phyloP scores from a whole-genome alignment of 2,329 filamentous ascomycete genomes.

The Lachnellula willkommii region DNA sequence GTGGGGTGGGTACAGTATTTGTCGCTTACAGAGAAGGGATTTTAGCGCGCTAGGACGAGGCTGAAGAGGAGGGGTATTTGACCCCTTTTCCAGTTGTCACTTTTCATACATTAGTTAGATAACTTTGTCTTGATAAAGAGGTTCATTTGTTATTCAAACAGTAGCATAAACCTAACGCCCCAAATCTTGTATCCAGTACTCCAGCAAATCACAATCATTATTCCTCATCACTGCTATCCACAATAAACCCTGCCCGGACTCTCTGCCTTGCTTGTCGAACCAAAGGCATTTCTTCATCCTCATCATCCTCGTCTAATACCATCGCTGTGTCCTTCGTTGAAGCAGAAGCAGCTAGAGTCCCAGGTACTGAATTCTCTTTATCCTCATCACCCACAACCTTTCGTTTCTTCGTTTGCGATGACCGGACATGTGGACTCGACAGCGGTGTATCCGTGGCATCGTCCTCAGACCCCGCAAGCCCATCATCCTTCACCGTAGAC shows the following conservation, averaged over 20 bases:
- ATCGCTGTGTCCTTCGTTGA: constrained; percentile 14
- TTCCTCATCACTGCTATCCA: constrained; percentile 52
- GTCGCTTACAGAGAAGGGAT: not conserved
- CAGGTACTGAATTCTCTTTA: constrained; percentile 11
- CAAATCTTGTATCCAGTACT: constrained; percentile 3
- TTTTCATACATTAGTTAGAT: not conserved
- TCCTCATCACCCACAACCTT: constrained; percentile 31
- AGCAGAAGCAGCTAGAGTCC: constrained; percentile 24
- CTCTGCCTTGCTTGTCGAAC: constrained; percentile 32
- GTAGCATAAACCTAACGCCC: not conserved
- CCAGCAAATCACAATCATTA: constrained; percentile 15
- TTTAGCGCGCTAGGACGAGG: not conserved
- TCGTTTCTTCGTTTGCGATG: constrained; percentile 35
- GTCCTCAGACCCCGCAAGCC: constrained; percentile 31
- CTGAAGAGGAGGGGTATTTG: not conserved
- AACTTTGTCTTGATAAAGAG: not conserved
- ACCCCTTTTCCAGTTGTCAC: not conserved
- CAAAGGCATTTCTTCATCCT: constrained; percentile 38
- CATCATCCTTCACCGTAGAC: constrained; percentile 19
- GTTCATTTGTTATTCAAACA: not conserved
- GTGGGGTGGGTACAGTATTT: not conserved
- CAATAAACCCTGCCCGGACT: constrained; percentile 48
- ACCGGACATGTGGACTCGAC: constrained; percentile 34
- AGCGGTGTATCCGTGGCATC: constrained; percentile 35
- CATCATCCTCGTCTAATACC: constrained; percentile 33